A percentile compares a stretch with the other conserved stretches of the same genome.
These are phyloP conservation scores for Schizochytrium sp. DNA, from an alignment of 108 stramenopile genomes.

Conservation along the genomic window DNA sequence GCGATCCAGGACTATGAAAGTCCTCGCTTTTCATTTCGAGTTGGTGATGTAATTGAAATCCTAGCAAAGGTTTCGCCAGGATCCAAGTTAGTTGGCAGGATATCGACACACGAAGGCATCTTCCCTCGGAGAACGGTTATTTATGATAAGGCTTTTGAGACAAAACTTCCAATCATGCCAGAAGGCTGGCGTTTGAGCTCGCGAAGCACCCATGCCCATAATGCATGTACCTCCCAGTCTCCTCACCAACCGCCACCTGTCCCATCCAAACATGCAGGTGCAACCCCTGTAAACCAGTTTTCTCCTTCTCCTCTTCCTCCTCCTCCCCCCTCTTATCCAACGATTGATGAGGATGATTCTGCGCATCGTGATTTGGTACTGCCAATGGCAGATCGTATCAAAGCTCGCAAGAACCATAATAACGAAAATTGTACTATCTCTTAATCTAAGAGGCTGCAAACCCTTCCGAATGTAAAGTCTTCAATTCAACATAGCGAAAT, in stretches of 20 bases:
- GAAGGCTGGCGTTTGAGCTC: conserved; percentile 33
- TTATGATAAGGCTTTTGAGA: not conserved
- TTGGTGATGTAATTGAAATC: not conserved
- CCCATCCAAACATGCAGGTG: no score
- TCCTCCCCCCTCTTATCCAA: no score
- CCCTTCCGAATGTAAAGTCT: not conserved
- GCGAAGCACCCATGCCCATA: not conserved
- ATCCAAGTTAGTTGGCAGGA: not conserved
- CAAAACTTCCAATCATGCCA: conserved; percentile 17
- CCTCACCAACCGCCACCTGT: no score
- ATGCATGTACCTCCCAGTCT: no score
- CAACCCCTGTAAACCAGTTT: no score
- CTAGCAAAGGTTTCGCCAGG: not conserved
- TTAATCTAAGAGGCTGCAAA: not conserved
- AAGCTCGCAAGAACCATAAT: not conserved
- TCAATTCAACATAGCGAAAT: no score
- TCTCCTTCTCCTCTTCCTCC: no score
- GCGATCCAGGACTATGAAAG: not conserved
- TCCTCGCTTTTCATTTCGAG: not conserved
- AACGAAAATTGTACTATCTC: not conserved
- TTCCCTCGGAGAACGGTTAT: not conserved
- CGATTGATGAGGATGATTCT: no score
- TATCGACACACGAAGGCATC: not conserved
- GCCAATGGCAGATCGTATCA: not conserved
- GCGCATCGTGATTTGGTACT: not conserved